phyloP scores from a whole-genome alignment of 2,329 filamentous ascomycete species.

The Alternaria burnsii region DNA sequence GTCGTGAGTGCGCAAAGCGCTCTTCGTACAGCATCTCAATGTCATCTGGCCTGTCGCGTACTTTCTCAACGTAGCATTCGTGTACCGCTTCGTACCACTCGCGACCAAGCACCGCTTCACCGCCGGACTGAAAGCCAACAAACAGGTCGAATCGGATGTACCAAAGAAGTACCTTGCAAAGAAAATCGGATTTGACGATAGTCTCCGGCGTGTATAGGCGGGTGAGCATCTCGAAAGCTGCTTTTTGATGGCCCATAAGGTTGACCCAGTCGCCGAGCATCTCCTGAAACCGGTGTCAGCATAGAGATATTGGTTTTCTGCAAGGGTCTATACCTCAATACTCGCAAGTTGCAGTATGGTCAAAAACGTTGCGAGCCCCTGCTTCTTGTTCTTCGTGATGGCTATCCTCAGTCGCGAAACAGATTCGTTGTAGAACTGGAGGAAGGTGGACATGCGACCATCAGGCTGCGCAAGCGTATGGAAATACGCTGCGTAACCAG shows the following conservation, averaged over 20 bases:
- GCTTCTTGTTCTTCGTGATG: constrained; percentile 74
- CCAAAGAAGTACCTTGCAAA: constrained; percentile 83
- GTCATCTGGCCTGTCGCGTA: constrained; percentile 67
- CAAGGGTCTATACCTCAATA: constrained; percentile 74
- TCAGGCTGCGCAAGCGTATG: constrained; percentile 74
- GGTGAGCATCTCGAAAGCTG: constrained; percentile 81
- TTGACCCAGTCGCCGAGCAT: constrained; percentile 96
- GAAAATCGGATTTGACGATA: constrained; percentile 73
- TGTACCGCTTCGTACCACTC: constrained; percentile 79
- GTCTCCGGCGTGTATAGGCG: constrained; percentile 80
- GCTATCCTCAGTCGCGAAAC: constrained; percentile 78
- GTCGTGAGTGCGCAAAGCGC: constrained; percentile 70
- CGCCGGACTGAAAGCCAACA: constrained; percentile 81
- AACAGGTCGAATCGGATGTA: constrained; percentile 89
- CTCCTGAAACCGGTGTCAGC: constrained; percentile 66
- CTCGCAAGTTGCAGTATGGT: constrained; percentile 92
- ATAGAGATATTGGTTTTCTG: not conserved
- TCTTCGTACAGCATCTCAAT: constrained; percentile 73
- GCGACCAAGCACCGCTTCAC: constrained; percentile 74
- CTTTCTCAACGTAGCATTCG: constrained; percentile 69
- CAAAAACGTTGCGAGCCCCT: constrained; percentile 77
- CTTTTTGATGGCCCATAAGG: constrained; percentile 89
- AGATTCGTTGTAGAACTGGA: constrained; percentile 90
- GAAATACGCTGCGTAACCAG: constrained; percentile 90
- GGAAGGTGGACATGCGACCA: constrained; percentile 80